Evolutionary conservation across 2,329 filamentous ascomycete genomes (phyloP).

Genomic region (Cladorrhinum sp.): DNA sequence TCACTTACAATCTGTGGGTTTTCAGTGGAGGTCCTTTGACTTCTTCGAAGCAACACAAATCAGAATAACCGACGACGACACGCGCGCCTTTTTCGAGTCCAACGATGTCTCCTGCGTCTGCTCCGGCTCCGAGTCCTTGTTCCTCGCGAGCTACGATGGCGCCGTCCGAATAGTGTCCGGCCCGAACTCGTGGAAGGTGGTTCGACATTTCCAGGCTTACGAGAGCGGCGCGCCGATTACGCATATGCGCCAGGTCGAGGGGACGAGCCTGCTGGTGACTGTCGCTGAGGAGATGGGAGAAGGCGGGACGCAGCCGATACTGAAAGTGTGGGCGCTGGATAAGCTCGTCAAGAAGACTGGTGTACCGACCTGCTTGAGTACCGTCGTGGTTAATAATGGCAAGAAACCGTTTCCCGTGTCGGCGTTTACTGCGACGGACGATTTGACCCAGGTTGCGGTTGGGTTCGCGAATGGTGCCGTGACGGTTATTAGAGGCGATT

Average conservation of each 20-base stretch:
- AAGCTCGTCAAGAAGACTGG: constrained; percentile 93
- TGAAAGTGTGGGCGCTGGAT: constrained; percentile 98
- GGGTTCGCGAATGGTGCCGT: constrained; percentile 96
- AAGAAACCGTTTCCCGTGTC: constrained; percentile 93
- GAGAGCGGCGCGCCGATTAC: constrained; percentile 69
- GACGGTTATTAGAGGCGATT: constrained; percentile 86
- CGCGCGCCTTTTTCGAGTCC: constrained; percentile 75
- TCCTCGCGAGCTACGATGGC: constrained; percentile 83
- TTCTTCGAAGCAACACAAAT: constrained; percentile 96
- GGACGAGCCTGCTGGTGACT: constrained; percentile 82
- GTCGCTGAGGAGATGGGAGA: constrained; percentile 46
- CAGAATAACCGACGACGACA: constrained; percentile 74
- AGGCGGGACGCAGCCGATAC: constrained; percentile 60
- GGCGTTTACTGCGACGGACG: constrained; percentile 81
- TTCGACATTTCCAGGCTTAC: constrained; percentile 83
- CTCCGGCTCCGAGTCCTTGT: constrained; percentile 84
- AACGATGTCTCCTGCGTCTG: constrained; percentile 78
- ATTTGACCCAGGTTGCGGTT: constrained; percentile 88
- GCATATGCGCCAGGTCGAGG: constrained; percentile 88
- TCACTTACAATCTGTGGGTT: not conserved
- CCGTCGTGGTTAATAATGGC: constrained; percentile 81
- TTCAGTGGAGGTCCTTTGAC: constrained; percentile 96
- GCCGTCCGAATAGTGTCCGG: constrained; percentile 77
- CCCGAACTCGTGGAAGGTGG: constrained; percentile 72
- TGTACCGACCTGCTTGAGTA: constrained; percentile 82